These are phyloP conservation scores for Calonectria multiphialidica DNA, from an alignment of 2,329 filamentous ascomycete species.

Conservation along the genomic window DNA sequence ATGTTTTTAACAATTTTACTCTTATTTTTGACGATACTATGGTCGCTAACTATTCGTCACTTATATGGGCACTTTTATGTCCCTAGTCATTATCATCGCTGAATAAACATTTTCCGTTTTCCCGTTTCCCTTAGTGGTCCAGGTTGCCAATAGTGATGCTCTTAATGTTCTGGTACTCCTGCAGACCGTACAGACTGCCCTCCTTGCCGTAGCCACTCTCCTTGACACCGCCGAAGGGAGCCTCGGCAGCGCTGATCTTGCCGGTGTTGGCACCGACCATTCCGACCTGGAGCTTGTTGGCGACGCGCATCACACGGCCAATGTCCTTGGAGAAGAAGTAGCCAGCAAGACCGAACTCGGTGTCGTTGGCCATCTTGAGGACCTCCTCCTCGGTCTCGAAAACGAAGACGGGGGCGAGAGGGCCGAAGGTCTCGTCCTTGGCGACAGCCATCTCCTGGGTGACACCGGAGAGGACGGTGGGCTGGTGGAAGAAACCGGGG, in stretches of 20 bases:
- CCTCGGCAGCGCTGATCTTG: constrained; percentile 49
- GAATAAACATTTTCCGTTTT: constrained; percentile 34
- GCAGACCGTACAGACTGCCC: constrained; percentile 59
- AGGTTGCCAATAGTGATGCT: constrained; percentile 51
- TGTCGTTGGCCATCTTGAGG: constrained; percentile 53
- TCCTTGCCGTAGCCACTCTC: constrained; percentile 52
- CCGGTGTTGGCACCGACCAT: constrained; percentile 70
- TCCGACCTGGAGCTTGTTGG: constrained; percentile 70
- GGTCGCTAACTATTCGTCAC: constrained; percentile 20
- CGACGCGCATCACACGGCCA: constrained; percentile 57
- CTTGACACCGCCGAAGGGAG: constrained; percentile 51
- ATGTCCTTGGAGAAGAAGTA: constrained; percentile 50
- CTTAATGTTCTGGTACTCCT: constrained; percentile 62
- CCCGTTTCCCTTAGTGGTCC: constrained; percentile 33
- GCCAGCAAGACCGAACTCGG: constrained; percentile 52
- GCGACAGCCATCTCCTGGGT: constrained; percentile 46
- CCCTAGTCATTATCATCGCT: constrained; percentile 42
- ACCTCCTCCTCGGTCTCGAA: constrained; percentile 55
- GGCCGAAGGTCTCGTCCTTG: constrained; percentile 49
- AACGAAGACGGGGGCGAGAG: constrained; percentile 43
- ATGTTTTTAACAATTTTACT: constrained; percentile 1
- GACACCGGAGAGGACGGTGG: constrained; percentile 75
- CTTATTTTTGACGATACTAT: constrained; percentile 17
- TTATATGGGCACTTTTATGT: constrained; percentile 26
- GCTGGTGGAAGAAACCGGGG: constrained; percentile 75